Base-by-base conservation (phyloP, 2,329 filamentous ascomycete species). In the Phaeosphaeria sp. region DNA sequence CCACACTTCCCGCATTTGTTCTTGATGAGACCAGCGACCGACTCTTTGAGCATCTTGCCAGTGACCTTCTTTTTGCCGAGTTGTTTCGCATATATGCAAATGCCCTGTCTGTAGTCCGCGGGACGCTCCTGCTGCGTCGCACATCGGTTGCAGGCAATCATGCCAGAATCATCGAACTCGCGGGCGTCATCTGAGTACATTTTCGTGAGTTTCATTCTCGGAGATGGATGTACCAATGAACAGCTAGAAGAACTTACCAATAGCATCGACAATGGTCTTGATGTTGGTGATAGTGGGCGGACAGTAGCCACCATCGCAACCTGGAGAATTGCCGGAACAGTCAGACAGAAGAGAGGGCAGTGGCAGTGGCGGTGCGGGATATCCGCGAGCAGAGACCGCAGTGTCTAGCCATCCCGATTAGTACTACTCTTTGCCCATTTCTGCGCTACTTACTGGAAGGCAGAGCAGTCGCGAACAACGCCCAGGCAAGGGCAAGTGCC, bases 131-230 rank as follows among this genome's bases (percentile, higher is more conserved):
- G 33, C 24, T 53, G 24, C 17, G 33, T 22, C 11, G 39, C 52
- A 25, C 52, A 55, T 22, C 39, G 21, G 25, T 20, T n/a, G 45
- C 52, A 49, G 40, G 45, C 52, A 39, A 55, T 55, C n/a, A 27
- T 45, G 3, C 42, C 22, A 22, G n/a, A 15, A 24, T 55, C 49
- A 11, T 13, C 33, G 20, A 39, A 55, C 52, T 43, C 33, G 21
- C 27, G 18, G 13, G 43, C 49, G 27, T 55, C 52, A 22, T 44
- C 42, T 44, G 42, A 22, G 30, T 36, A 36, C 30, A 13, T 7
- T 18, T 44, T 44, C 5, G 42, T 44, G 21, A 44, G 42, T 21
- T 21, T 21, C 42, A 44, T 9, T 22, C 42, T 44, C 42, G 11
- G 11, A 2, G 17, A 22, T 30, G 42, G 21, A 24, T 47, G 13